Evolutionary conservation across 2,329 filamentous ascomycete genomes (phyloP), one percentile per base, ranked within the genome.

Genomic region (Exophiala calicioides): DNA sequence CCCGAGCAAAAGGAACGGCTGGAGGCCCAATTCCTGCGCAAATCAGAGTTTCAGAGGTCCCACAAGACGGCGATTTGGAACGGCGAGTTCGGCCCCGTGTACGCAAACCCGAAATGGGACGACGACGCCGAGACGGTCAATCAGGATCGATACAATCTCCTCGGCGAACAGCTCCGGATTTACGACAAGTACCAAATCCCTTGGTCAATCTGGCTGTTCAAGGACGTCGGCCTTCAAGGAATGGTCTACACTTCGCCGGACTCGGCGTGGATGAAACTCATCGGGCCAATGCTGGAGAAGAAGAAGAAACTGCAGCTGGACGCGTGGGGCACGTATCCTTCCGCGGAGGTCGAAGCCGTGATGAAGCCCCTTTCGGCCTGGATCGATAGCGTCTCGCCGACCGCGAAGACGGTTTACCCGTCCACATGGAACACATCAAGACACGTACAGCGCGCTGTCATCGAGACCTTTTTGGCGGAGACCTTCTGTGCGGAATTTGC

Each of bases 161-260:
- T 77, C 3, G 68, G 69, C 9, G 68, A 70, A 12, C 74, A 77
- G 57, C 61, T 80, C 21, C 61, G 63, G 8, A 74, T 80, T 31
- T 81, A 81, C 58, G 71, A 74, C 41, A 71, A 74, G 60, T 62
- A 75, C 47, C 62, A 70, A 37, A 76, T 77, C 26, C 68, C 70
- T 42, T 84, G 80, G 81, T 75, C 67, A 10, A 84, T 84, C 57
- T 81, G 78, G 77, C 62, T 78, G 0, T 80, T 79, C 62, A 81
- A 80, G 59, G 77, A 81, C 47, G 73, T 80, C 29, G 76, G 77
- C 0, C 69, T 76, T 33, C 76, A 80, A 60, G 78, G 77, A 4
- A 79, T 81, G 76, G 65, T 77, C 0, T 73, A 77, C 50, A 65
- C 74, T 1, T 65, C 67, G 24, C 71, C 73, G 0, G 60, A 72